Percentiles rank a stretch among this genome's conserved stretches.
Conservation (phyloP, 257 asterid genomes). For the Euphrasia confusa region DNA sequence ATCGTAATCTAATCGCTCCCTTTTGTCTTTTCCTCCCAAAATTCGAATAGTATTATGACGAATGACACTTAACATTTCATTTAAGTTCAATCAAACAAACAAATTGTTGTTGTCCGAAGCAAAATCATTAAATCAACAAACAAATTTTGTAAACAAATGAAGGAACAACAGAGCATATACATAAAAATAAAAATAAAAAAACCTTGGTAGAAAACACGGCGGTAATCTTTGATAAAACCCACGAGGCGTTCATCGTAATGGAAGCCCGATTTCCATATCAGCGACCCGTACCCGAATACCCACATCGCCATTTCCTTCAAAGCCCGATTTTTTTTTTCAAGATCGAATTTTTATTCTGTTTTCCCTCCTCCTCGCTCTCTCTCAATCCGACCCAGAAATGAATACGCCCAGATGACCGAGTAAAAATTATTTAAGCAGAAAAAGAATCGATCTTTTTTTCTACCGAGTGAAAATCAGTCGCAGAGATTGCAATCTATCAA, state of each 20-base stretch:
- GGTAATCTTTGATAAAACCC: constrained; percentile 80
- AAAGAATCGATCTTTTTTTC: neutral
- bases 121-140: neutral
- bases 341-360: neutral
- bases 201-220: constrained; percentile 97
- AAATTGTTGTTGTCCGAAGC: neutral
- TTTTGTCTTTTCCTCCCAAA: too few relatives aligned
- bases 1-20: neutral
- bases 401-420: constrained; percentile 26
- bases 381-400: constrained; percentile 25
- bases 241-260: constrained; percentile 67
- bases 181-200: neutral
- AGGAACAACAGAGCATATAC: neutral
- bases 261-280: constrained; percentile 92
- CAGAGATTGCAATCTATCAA: neutral
- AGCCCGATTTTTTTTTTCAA: neutral
- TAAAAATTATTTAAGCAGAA: neutral
- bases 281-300: constrained; percentile 98
- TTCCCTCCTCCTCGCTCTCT: constrained; percentile 6
- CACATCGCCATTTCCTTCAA: constrained; percentile 64
- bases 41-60: too few relatives aligned
- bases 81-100: neutral
- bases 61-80: neutral
- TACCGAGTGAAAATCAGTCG: neutral
- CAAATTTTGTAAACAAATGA: neutral